These are phyloP conservation scores for Chalciporus piperatus DNA, from an alignment of 768 basidiomycete species.

Conservation along the genomic window DNA sequence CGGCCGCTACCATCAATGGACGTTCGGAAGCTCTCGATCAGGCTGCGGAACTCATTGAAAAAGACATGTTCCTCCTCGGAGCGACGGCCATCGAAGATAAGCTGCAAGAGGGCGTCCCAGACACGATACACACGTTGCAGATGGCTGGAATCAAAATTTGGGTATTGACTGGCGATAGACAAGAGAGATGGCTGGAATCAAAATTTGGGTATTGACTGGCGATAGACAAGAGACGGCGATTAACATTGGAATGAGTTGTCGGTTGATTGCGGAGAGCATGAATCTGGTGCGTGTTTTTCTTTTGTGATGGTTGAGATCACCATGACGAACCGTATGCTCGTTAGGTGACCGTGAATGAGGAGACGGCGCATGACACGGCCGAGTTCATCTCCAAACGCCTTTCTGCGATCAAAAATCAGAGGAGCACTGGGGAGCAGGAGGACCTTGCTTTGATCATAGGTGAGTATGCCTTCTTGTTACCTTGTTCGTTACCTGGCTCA, in stretches of 20 bases:
- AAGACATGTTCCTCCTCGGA: conserved; percentile 87
- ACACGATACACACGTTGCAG: conserved; percentile 95
- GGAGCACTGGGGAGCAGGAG: conserved; percentile 87
- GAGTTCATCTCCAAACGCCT: conserved; percentile 88
- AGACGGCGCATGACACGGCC: conserved; percentile 72
- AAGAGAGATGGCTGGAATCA: conserved; percentile 99
- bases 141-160: conserved; percentile 99
- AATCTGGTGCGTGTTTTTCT: conserved; percentile 62
- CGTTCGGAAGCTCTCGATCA: conserved; percentile 92
- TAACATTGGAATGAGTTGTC: conserved; percentile 97
- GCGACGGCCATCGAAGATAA: conserved; percentile 99
- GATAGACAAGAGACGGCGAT: conserved; percentile 99
- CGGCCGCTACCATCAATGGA: conserved; percentile 92
- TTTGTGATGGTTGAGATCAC: background rate
- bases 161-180: conserved; percentile 97
- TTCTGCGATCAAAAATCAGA: conserved; percentile 89
- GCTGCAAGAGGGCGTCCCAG: conserved; percentile 96
- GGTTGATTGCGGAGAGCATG: conserved; percentile 97
- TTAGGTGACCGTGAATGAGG: conserved; percentile 94
- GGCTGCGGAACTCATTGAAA: conserved; percentile 95
- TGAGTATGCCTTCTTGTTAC: conserved; percentile 31
- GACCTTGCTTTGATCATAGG: conserved; percentile 95
- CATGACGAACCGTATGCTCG: too few species aligned
- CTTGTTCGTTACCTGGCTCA: background rate
- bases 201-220: conserved; percentile 98